phyloP scores from a whole-genome alignment of 1,139 yeast species.

The Candida sojae region DNA sequence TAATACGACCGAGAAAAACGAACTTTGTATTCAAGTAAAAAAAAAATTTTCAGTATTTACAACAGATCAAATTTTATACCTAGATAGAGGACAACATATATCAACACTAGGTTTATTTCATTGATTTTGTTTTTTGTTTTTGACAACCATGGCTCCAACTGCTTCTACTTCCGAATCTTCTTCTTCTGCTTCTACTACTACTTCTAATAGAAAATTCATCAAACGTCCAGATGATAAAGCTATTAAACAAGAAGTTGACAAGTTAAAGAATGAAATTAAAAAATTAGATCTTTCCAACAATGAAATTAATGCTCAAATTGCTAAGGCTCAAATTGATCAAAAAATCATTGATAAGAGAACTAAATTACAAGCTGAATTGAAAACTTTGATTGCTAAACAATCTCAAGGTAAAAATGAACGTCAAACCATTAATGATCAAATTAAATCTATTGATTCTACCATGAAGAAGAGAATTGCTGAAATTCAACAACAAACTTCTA shows the following conservation, averaged over 20 bases:
- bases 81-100: too few species aligned
- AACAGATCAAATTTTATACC: background rate
- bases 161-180: constrained; percentile 4
- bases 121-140: background rate
- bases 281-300: constrained; percentile 57
- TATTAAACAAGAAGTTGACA: constrained; percentile 59
- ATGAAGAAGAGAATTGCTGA: constrained; percentile 80
- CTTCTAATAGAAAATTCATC: constrained; percentile 44
- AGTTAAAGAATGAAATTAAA: constrained; percentile 67
- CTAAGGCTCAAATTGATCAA: constrained; percentile 44
- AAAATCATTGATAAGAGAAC: constrained; percentile 57
- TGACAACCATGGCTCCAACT: constrained; percentile 9
- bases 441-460: constrained; percentile 67
- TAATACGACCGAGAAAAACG: too few species aligned
- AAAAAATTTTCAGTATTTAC: background rate
- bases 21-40: too few species aligned
- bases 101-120: too few species aligned
- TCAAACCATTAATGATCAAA: constrained; percentile 66
- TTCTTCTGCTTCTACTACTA: constrained; percentile 11
- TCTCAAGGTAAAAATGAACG: constrained; percentile 71
- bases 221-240: constrained; percentile 77
- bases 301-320: constrained; percentile 45
- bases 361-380: constrained; percentile 64
- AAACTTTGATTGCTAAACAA: constrained; percentile 65
- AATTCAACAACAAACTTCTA: constrained; percentile 69